Conservation (phyloP, 1,139 yeast species). For the Geotrichum cucujoidarum region DNA sequence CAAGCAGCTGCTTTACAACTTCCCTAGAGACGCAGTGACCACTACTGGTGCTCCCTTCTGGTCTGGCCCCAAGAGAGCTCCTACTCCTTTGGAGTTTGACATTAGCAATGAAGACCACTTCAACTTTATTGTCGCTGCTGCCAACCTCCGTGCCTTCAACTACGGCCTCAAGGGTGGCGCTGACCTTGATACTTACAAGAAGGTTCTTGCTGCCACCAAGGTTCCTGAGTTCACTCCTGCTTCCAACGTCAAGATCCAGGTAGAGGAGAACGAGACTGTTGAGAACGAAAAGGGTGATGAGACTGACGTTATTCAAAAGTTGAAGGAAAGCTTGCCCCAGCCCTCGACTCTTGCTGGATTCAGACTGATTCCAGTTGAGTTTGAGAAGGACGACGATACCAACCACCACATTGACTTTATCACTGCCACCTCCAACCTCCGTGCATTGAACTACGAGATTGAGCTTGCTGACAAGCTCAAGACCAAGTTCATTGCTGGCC, state of each 20-base stretch:
- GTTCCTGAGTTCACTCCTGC: slow-evolving; percentile 70
- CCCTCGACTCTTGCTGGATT: slow-evolving; percentile 88
- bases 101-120: slow-evolving; percentile 70
- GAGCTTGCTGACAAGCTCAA: slow-evolving; percentile 53
- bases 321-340: slow-evolving; percentile 78
- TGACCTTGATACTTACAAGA: slow-evolving; percentile 41
- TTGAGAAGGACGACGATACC: slow-evolving; percentile 95
- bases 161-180: slow-evolving; percentile 66
- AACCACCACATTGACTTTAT: slow-evolving; percentile 96
- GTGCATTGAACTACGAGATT: slow-evolving; percentile 88
- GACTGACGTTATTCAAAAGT: slow-evolving; percentile 38
- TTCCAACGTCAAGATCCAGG: slow-evolving; percentile 75
- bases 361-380: slow-evolving; percentile 79
- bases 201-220: slow-evolving; percentile 49
- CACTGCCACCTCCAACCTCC: slow-evolving; percentile 92
- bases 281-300: slow-evolving; percentile 37
- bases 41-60: slow-evolving; percentile 91
- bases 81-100: slow-evolving; percentile 75
- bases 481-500: slow-evolving; percentile 77
- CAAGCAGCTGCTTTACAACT: slow-evolving; percentile 81
- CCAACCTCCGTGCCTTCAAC: slow-evolving; percentile 83
- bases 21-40: slow-evolving; percentile 90
- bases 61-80: slow-evolving; percentile 98
- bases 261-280: slow-evolving; percentile 74
- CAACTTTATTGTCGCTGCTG: slow-evolving; percentile 81